Base-by-base conservation (phyloP, 805 yeast genomes). In the Candida orba region DNA sequence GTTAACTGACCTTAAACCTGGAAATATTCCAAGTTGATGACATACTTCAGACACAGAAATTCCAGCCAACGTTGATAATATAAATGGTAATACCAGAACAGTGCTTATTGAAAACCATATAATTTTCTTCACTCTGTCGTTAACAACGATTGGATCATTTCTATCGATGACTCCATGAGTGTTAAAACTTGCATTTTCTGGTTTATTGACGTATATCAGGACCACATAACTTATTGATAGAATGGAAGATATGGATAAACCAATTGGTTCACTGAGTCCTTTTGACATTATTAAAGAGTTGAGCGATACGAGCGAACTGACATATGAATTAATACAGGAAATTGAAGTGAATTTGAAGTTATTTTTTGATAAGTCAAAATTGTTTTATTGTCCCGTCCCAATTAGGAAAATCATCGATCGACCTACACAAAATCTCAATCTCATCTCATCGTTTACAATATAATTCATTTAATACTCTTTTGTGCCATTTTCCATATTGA, bases 401-500 rank as follows among this genome's bases (percentile, higher is more conserved):
- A 27, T 27, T 13, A 27, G 29, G 27, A 25, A 25, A 25, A n/a
- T n/a, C n/a, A 25, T 25, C 8, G 27, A 25, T 25, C 10, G 9
- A 10, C 9, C 29, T 27, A 27, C 13, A 27, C 22, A 20, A 20
- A 20, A 20, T 20, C 12, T 27, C 29, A 27, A n/a, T 27, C 29
- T 27, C 29, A 27, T 27, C 29, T 9, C 29, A 27, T 27, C 13
- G 29, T 27, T 27, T 27, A 27, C n/a, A 10, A 9, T 27, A 17
- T 17, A 17, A 33, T 32, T 30, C 20, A 43, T 36, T 29, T 43
- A 14, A 40, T 9, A 17, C 46, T 40, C 18, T 43, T 43, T 24
- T 43, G 46, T 14, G 50, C 47, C 49, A 53, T 71, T 43, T 80
- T 75, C 64, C 85, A 73, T 29, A 83, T 72, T 73, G 89, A 81